Evolutionary conservation across 2,329 filamentous ascomycete species (phyloP).

Genomic region (Drechslerella coelobrocha): DNA sequence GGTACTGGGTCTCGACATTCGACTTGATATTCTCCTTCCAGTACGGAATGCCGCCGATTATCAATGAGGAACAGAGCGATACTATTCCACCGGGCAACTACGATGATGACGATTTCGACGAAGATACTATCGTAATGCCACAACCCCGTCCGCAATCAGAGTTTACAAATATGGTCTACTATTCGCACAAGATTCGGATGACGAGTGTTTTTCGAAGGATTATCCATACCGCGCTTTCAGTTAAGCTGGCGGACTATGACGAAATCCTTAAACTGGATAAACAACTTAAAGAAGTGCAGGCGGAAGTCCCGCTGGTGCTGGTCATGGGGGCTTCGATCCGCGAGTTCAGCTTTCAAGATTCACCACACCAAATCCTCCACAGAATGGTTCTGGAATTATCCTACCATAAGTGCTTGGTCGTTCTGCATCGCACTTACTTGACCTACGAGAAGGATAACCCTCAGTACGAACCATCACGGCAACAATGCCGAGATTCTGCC

Average conservation of each 20-base stretch:
- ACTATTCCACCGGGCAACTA: conserved; percentile 62
- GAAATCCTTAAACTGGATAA: conserved; percentile 57
- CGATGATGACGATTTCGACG: conserved; percentile 64
- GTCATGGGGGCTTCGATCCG: conserved; percentile 59
- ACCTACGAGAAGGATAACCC: conserved; percentile 39
- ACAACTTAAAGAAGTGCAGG: conserved; percentile 59
- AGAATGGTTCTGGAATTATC: conserved; percentile 63
- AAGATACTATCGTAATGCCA: conserved; percentile 60
- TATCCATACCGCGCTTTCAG: conserved; percentile 59
- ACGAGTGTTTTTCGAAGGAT: conserved; percentile 61
- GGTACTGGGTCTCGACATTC: conserved; percentile 62
- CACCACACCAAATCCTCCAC: conserved; percentile 62
- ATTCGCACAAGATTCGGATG: conserved; percentile 60
- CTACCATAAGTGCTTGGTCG: conserved; percentile 61
- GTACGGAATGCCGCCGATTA: conserved; percentile 63
- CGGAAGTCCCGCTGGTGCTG: conserved; percentile 59
- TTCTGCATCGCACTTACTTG: conserved; percentile 53
- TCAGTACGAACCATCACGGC: conserved; percentile 30
- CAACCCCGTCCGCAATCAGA: conserved; percentile 60
- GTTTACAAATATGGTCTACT: conserved; percentile 60
- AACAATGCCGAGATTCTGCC: conserved; percentile 21
- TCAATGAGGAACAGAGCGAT: conserved; percentile 62
- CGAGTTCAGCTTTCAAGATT: conserved; percentile 60
- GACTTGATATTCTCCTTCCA: conserved; percentile 64
- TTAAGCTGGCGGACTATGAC: conserved; percentile 55